These are phyloP conservation scores for Rhizomucor pusillus DNA, from an alignment of 371 early-diverging fungal genomes.

Conservation along the genomic window DNA sequence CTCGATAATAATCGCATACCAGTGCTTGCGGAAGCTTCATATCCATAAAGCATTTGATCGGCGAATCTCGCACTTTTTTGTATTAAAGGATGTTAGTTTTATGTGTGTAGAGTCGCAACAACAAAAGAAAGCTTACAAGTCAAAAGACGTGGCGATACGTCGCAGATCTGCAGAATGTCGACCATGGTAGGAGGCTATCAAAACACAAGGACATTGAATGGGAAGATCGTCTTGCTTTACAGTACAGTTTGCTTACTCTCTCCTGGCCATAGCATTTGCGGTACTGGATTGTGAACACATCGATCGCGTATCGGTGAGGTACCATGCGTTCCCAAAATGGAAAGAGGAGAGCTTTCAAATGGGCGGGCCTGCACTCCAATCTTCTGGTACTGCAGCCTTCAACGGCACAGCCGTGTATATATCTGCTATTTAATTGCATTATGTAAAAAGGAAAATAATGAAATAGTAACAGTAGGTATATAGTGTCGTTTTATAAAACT, in stretches of 20 bases:
- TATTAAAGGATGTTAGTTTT: no score
- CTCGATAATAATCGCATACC: constrained; percentile 15
- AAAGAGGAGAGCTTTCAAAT: no score
- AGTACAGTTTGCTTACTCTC: constrained; percentile 1
- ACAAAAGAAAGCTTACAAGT: constrained; percentile 7
- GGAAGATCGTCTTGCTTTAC: background rate
- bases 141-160: constrained; percentile 10
- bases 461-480: no score
- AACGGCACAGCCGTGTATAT: no score
- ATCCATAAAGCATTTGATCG: constrained; percentile 13
- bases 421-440: no score
- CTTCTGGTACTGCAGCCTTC: no score
- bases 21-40: constrained; percentile 7
- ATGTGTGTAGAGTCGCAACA: no score
- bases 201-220: background rate
- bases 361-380: no score
- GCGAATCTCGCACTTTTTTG: constrained; percentile 17
- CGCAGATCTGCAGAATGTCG: constrained; percentile 11
- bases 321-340: no score
- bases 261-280: constrained; percentile 8
- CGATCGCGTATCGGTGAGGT: constrained; percentile 4
- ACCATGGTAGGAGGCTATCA: constrained; percentile 7
- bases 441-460: no score
- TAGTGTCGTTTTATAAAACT: no score
- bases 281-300: constrained; percentile 5